Evolutionary conservation across 1,284 basidiomycete species (phyloP), one percentile per base, ranked within the genome.

Genomic region (Tranzscheliella williamsii): DNA sequence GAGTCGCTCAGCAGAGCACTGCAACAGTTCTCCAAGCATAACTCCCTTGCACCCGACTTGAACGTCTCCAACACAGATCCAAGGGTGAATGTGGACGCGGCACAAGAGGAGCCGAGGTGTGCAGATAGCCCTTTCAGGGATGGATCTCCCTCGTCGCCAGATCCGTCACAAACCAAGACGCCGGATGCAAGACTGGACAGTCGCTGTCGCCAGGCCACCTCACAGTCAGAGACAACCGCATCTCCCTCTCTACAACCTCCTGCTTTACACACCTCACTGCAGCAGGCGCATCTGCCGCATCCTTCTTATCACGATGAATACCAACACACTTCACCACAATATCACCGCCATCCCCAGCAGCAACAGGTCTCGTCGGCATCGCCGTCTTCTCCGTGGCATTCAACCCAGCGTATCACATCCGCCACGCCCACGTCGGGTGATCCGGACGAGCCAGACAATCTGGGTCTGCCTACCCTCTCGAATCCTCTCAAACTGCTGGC

Each of bases 401-500:
- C n/a, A n/a, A 29, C 27, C 9, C 11, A 9, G 9, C 53, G 47
- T 33, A 54, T 61, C 38, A 16, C 57, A 18, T 50, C 57, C 9
- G 57, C 57, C 5, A 55, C 60, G n/a, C 60, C 60, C 1, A 57
- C 60, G 0, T 48, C 49, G 0, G 49, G 52, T 18, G 62, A 66
- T 15, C 57, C 56, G 12, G 62, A 66, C 17, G 56, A 66, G 34
- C 57, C 62, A 2, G 56, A 66, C 22, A 64, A 66, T 21, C 42
- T 63, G 2, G 63, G 63, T 6, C 38, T 66, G n/a, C 63, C 58
- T 8, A 63, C 53, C 5, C 44, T 66, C 13, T 55, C 49, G 7
- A 66, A 66, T 23, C 63, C 63, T 20, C 47, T 66, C 40, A 66
- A 66, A 21, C 40, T 66, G 26, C 46, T 66, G 1, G 63, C 61